A percentile compares a stretch with the other conserved stretches of the same genome.
Conservation (phyloP, 1,139 yeast genomes). For the Hemisphaericaspora xylanilytica region DNA sequence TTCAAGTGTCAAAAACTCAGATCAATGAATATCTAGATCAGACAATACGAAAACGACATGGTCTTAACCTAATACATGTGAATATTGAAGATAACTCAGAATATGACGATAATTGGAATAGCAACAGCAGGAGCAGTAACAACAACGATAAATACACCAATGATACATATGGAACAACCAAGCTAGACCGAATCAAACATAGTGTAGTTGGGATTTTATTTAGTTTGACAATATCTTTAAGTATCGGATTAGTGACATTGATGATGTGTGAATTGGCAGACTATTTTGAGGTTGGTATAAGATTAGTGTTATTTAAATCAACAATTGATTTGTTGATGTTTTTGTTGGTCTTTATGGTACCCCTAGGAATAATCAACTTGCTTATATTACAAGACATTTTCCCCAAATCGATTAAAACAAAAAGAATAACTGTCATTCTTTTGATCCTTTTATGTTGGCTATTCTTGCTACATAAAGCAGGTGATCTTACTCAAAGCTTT, state of each 20-base stretch:
- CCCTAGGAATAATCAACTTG: constrained; percentile 32
- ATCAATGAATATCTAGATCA: constrained; percentile 22
- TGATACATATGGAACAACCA: neutral
- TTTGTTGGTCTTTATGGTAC: constrained; percentile 32
- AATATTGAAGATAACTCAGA: constrained; percentile 18
- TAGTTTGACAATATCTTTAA: constrained; percentile 29
- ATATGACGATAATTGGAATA: too few relatives aligned
- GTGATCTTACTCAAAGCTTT: constrained; percentile 33
- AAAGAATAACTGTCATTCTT: constrained; percentile 13
- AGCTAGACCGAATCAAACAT: constrained; percentile 7
- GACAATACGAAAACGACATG: constrained; percentile 16
- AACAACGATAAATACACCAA: constrained; percentile 7
- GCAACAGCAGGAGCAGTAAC: too few relatives aligned
- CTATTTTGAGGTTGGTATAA: constrained; percentile 19
- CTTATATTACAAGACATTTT: constrained; percentile 27
- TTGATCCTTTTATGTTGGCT: constrained; percentile 29
- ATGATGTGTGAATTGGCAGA: constrained; percentile 41
- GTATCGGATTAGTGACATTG: constrained; percentile 32
- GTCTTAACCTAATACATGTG: constrained; percentile 18
- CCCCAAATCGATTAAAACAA: constrained; percentile 17
- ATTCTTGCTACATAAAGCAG: constrained; percentile 33
- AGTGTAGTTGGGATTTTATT: constrained; percentile 27
- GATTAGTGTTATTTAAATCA: constrained; percentile 28
- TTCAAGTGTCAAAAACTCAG: constrained; percentile 18
- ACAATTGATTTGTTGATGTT: constrained; percentile 34